Conservation (phyloP, 768 basidiomycete genomes). For the Leucosporidium scottii region DNA sequence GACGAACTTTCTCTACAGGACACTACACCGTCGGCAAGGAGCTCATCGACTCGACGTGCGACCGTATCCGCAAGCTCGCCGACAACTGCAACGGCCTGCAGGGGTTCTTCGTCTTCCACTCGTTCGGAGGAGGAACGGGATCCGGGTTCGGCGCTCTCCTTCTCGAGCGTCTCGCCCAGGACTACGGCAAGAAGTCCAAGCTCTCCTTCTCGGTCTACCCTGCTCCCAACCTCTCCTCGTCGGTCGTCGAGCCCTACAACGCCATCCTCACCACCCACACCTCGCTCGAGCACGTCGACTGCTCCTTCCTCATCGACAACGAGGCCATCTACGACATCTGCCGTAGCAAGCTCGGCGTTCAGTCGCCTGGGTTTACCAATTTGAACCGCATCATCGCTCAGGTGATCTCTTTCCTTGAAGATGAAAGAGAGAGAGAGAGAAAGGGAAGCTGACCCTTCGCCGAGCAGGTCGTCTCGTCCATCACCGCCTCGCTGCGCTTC, state of each 20-base stretch:
- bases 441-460: neutral
- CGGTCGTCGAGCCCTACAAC: slow-evolving; percentile 99
- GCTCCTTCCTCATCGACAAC: slow-evolving; percentile 99
- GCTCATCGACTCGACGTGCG: slow-evolving; percentile 92
- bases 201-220: slow-evolving; percentile 65
- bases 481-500: slow-evolving; percentile 94
- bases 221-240: slow-evolving; percentile 55
- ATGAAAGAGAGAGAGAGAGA: neutral
- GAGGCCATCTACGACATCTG: slow-evolving; percentile 58
- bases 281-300: slow-evolving; percentile 95
- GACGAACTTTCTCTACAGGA: slow-evolving; percentile 47
- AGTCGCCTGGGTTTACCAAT: slow-evolving; percentile 83
- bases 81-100: slow-evolving; percentile 97
- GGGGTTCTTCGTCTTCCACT: slow-evolving; percentile 99
- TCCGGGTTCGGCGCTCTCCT: slow-evolving; percentile 98
- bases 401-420: neutral
- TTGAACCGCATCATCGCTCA: slow-evolving; percentile 85
- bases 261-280: slow-evolving; percentile 84
- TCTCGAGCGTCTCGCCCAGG: slow-evolving; percentile 90
- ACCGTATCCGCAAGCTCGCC: slow-evolving; percentile 89
- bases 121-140: slow-evolving; percentile 97
- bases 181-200: slow-evolving; percentile 98
- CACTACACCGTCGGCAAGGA: slow-evolving; percentile 99
- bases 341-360: slow-evolving; percentile 84
- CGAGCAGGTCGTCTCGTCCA: slow-evolving; percentile 86